Base-by-base conservation (phyloP, 2,329 filamentous ascomycete species). In the Colletotrichum sp. region DNA sequence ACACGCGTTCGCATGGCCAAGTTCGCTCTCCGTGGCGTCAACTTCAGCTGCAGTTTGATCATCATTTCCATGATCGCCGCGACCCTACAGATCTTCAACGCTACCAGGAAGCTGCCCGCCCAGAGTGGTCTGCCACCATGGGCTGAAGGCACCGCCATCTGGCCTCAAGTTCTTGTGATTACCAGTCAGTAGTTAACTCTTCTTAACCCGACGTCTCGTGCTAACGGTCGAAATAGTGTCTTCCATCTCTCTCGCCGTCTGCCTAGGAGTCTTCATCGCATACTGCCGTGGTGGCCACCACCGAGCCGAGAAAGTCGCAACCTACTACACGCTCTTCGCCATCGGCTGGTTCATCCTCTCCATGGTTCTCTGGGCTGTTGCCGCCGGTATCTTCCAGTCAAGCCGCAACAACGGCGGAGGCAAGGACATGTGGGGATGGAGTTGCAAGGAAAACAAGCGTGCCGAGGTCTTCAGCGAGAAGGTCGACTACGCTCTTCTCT, bases 361-460 rank as follows among this genome's bases (percentile, higher is more conserved):
- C 83, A 94, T 98, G 84, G 86, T 98, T 81, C 95, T 99, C 89
- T 99, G 97, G 97, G 93, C 93, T 71, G 88, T 97, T 39, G 96
- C 95, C 36, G 96, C 96, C 52, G 95, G 93, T 74, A 87, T 98
- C 72, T 91, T 98, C 81, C 96, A 98, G 83, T 91, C 94, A 80
- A 92, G 92, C 73, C 94, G 93, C 83, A 91, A 92, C 81, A 94
- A 90, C 82, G 82, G 82, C 82, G 87, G 91, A 78, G 94, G 94
- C 82, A 92, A 98, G 85, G 97, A 99, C 85, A 91, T 99, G 85
- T 99, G 97, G 97, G 96, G 96, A 75, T 99, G 97, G 97, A 92
- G 95, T n/a, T 99, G 97, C 85, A 94, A 96, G 73, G 91, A 98
- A 81, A 98, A 98, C 84, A 92, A 93, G 78, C 93, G 96, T 77